These are phyloP conservation scores for Pythium scleroteichum DNA, from an alignment of 352 stramenopile species.

Conservation along the genomic window DNA sequence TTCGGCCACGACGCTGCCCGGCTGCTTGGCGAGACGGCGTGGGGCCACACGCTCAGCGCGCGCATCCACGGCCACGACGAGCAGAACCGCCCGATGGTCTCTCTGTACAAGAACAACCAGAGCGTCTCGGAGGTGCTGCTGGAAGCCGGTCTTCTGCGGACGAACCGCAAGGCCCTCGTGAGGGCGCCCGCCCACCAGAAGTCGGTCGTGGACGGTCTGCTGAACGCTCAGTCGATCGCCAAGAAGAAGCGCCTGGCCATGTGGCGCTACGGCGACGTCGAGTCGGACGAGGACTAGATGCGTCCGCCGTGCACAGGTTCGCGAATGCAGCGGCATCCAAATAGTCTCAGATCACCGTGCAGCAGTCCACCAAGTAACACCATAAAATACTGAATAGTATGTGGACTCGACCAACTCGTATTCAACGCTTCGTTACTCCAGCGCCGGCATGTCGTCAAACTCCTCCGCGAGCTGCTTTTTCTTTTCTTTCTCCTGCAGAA, in stretches of 20 bases:
- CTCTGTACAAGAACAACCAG: conserved; percentile 77
- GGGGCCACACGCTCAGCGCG: conserved; percentile 90
- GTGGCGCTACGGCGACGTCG: conserved; percentile 97
- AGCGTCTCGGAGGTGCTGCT: conserved; percentile 91
- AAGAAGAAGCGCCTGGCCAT: conserved; percentile 93
- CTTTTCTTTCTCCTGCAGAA: conserved; percentile 67
- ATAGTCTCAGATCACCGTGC: conserved; percentile 18
- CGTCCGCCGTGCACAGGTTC: not conserved
- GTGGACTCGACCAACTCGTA: not conserved
- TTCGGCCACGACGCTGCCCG: conserved; percentile 92
- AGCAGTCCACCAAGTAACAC: not conserved
- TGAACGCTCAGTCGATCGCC: conserved; percentile 89
- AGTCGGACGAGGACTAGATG: conserved; percentile 92
- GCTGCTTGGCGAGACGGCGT: conserved; percentile 89
- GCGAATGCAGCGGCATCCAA: not conserved
- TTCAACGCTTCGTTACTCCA: conserved; percentile 47
- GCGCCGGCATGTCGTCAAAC: conserved; percentile 82
- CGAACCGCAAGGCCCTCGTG: conserved; percentile 82
- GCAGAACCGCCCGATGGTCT: conserved; percentile 66
- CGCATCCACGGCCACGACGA: conserved; percentile 74
- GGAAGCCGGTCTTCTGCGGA: conserved; percentile 84
- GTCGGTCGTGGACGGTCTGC: conserved; percentile 87
- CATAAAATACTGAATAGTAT: not conserved
- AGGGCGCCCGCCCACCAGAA: conserved; percentile 66
- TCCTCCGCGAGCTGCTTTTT: conserved; percentile 63